Conservation (phyloP, 768 basidiomycete species). For the Boletus sp. region DNA sequence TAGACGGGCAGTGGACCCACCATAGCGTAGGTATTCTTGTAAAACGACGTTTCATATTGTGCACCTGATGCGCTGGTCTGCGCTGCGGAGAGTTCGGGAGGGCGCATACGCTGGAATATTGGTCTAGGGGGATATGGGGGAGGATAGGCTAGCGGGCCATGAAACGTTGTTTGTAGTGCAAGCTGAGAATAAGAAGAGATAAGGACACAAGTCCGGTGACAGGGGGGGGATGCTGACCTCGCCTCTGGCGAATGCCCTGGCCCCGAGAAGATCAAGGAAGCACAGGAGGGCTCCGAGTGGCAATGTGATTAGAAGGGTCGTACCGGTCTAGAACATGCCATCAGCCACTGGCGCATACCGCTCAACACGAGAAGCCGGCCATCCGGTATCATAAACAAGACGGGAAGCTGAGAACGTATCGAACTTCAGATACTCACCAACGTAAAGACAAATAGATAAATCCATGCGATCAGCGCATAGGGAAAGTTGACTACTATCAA, state of each 20-base stretch:
- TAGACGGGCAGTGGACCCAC: conserved; percentile 36
- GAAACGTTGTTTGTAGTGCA: conserved; percentile 65
- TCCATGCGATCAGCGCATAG: conserved; percentile 72
- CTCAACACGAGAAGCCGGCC: not conserved
- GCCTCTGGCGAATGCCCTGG: conserved; percentile 63
- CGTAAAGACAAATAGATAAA: conserved; percentile 77
- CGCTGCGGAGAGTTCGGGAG: conserved; percentile 45
- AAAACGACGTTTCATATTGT: conserved; percentile 67
- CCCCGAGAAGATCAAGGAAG: conserved; percentile 74
- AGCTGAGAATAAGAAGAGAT: conserved; percentile 40
- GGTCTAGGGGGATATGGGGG: conserved; percentile 65
- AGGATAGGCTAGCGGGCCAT: conserved; percentile 61
- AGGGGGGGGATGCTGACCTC: conserved; percentile 45
- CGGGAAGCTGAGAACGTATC: not conserved
- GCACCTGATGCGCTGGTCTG: conserved; percentile 42
- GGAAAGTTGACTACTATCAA: conserved; percentile 75
- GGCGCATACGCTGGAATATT: conserved; percentile 66
- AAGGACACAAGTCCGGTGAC: conserved; percentile 1
- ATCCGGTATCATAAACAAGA: not conserved
- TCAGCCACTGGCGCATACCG: conserved; percentile 17
- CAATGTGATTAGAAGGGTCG: conserved; percentile 73
- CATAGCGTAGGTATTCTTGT: conserved; percentile 80
- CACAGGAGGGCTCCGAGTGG: conserved; percentile 76
- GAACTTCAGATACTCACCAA: conserved; percentile 54
- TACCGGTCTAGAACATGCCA: conserved; percentile 54